Base-by-base conservation (phyloP, 2,329 filamentous ascomycete genomes). In the Talaromyces albobiverticillius region DNA sequence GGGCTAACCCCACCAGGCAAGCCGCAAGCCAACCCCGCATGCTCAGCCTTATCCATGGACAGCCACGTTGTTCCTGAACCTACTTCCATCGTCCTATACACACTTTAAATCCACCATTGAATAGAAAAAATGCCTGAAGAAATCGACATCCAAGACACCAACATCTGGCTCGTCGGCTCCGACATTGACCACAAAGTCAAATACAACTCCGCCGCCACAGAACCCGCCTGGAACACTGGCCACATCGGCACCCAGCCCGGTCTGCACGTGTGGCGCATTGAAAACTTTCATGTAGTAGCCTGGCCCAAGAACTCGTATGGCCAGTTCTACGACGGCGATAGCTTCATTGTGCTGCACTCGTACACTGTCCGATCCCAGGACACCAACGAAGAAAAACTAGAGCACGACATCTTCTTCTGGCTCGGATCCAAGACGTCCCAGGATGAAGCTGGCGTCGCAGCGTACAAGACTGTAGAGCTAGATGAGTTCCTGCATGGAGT, bases 331-430 rank as follows among this genome's bases (percentile, higher is more conserved):
- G 82, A 87, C 46, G 85, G 85, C 26, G 85, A 88, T 66, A 87
- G 83, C 69, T 88, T 84, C 64, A 85, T 88, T 55, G 71, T 88
- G 3, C 74, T 88, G 45, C 74, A 83, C 65, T 83, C 84, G 4
- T 81, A 80, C 67, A 79, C 80, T 61, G 64, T 82, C 29, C 77
- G 77, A 40, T 70, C 73, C 40, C 38, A 25, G 18, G 40, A 51
- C 18, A 22, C n/a, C 46, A 23, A 23, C 14, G 8, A 20, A 16
- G 61, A 79, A 55, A 77, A 74, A 60, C 71, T 86, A 4, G 73
- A 71, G 40, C 84, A 88, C 61, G 84, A 87, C 47, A 79, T 88
- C 62, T 88, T 85, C 75, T 88, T 88, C 72, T 88, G 84, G 85
- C 77, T 88, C 1, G 85, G 85, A 4, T 75, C 69, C 49, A 80